A percentile compares a stretch with the other conserved stretches of the same genome.
Evolutionary conservation across 108 stramenopile species (phyloP).

Genomic region (Fragilariopsis cylindrus): DNA sequence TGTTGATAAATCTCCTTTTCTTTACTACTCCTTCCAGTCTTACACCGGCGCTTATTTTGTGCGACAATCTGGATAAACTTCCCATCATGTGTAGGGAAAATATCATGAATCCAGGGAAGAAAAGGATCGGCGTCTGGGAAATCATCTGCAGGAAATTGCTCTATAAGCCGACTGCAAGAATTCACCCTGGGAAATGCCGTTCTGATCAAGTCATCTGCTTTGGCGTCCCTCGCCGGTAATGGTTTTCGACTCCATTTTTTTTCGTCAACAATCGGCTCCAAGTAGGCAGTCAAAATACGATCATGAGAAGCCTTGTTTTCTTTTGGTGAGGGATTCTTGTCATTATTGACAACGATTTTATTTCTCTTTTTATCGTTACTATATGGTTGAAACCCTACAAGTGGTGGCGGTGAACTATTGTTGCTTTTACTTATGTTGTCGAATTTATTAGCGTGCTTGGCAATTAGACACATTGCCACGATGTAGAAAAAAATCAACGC

Average conservation of each 20-base stretch:
- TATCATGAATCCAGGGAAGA: slow-evolving; percentile 91
- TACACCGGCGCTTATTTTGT: slow-evolving; percentile 83
- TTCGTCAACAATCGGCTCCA: slow-evolving; percentile 27
- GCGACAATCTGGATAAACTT: slow-evolving; percentile 79
- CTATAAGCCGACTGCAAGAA: slow-evolving; percentile 48
- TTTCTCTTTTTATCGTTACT: not conserved
- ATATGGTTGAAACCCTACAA: not conserved
- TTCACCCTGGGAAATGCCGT: slow-evolving; percentile 19
- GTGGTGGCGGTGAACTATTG: not conserved
- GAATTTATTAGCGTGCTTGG: not conserved
- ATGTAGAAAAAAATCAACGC: slow-evolving; percentile 7
- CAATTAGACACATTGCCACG: not conserved
- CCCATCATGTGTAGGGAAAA: slow-evolving; percentile 83
- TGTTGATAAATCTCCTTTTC: slow-evolving; percentile 37
- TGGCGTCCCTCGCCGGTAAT: slow-evolving; percentile 21
- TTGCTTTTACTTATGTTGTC: slow-evolving; percentile 1
- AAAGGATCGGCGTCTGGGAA: slow-evolving; percentile 80
- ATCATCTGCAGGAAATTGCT: slow-evolving; percentile 78
- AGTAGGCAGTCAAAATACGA: slow-evolving; percentile 30
- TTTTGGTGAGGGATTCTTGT: not conserved
- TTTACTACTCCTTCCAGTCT: slow-evolving; percentile 38
- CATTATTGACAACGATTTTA: not conserved
- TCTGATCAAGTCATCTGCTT: slow-evolving; percentile 16
- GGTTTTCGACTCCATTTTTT: slow-evolving; percentile 19
- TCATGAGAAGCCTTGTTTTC: not conserved